Conservation (phyloP, 441 rosid genomes). For the Syzygium syzygioides region DNA sequence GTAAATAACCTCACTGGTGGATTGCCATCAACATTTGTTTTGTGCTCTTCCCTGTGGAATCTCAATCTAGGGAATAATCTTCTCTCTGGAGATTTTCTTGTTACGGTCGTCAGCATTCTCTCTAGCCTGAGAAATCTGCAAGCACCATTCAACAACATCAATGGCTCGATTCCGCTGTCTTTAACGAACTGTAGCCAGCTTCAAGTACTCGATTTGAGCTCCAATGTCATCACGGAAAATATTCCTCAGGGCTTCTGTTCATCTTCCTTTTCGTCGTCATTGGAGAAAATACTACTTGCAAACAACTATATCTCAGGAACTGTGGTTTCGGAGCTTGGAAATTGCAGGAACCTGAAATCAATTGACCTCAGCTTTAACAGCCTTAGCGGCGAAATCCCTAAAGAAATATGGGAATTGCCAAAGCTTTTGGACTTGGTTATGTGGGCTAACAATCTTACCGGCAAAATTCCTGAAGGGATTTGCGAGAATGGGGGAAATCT, state of each 20-base stretch:
- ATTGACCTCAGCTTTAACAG: conserved; percentile 92
- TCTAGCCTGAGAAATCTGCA: conserved; percentile 42
- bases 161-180: conserved; percentile 64
- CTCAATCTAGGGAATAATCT: conserved; percentile 65
- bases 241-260: conserved; percentile 64
- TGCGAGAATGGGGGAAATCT: conserved; percentile 74
- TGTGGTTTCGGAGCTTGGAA: conserved; percentile 61
- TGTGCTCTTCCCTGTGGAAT: conserved; percentile 50
- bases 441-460: conserved; percentile 88
- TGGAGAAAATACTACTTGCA: conserved; percentile 64
- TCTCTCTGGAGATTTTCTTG: conserved; percentile 71
- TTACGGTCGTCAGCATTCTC: conserved; percentile 56
- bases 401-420: conserved; percentile 66
- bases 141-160: conserved; percentile 67
- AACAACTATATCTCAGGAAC: conserved; percentile 63
- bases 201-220: conserved; percentile 75
- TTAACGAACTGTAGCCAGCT: conserved; percentile 56
- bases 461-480: conserved; percentile 70
- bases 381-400: conserved; percentile 58
- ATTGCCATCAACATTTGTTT: conserved; percentile 43
- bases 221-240: conserved; percentile 56
- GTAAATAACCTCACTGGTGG: conserved; percentile 59
- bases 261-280: conserved; percentile 18
- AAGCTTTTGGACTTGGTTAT: conserved; percentile 66
- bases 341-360: conserved; percentile 58